Base-by-base conservation (phyloP, 1,284 basidiomycete genomes). In the Cutaneotrichosporon cavernicola region DNA sequence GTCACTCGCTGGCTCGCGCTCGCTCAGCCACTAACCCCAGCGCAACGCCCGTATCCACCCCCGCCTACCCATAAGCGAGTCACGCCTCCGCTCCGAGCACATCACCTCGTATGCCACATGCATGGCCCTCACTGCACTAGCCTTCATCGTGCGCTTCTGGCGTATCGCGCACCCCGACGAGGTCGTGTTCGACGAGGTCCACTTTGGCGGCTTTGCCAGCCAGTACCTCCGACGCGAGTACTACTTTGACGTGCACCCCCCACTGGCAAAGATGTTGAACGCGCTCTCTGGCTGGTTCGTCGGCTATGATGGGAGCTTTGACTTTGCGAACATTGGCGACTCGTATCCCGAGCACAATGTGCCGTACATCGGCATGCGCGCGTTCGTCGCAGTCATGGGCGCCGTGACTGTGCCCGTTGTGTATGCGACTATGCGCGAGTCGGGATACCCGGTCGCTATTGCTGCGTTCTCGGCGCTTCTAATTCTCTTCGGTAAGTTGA, bases 221-320 rank as follows among this genome's bases (percentile, higher is more conserved):
- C 91, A 92, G 80, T 97, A 97, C 81, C 88, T 97, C 73, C 84
- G 84, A 61, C 85, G 93, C 68, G 87, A 97, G 81, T 99, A 97
- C 83, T 98, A 98, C 82, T 99, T 99, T 83, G 97, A 99, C 79
- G 97, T 99, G 5, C 97, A 99, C 75, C 96, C 96, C 47, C 96
- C 96, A 16, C 88, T 97, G 60, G 93, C 95, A 53, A 97, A 97
- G 79, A 85, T 97, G 69, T 84, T 97, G 36, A 90, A 95, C 73
- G 97, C 90, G 55, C 85, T 96, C 46, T 90, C 91, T 31, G 97
- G 93, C 67, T 98, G 92, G 91, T 89, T 97, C 66, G 91, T 96
- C 51, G 97, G 97, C 10, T 99, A 96, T 77, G 90, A 97, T 73
- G 97, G 96, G 34, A 83, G 88, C 61, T 99, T 97, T 80, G 85